Evolutionary conservation across 192 early-diverging fungal genomes (phyloP).

Genomic region (Pilobolus umbonatus): DNA sequence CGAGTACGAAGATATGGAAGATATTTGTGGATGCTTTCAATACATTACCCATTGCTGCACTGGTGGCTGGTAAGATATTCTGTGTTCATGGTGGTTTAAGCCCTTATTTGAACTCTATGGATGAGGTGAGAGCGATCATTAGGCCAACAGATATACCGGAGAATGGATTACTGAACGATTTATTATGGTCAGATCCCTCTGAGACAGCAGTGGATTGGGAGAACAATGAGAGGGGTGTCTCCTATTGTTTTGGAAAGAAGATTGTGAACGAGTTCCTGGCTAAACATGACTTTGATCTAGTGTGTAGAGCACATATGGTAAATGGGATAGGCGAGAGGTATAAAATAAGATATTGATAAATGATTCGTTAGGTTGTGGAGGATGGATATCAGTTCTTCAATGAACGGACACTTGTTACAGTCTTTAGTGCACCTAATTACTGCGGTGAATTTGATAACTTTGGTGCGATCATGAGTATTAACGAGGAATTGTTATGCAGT

Average conservation of each 20-base stretch:
- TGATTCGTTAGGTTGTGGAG: too few relatives aligned
- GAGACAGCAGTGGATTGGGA: slow-evolving; percentile 77
- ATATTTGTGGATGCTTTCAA: slow-evolving; percentile 91
- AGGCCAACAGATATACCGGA: slow-evolving; percentile 91
- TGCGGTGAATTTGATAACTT: slow-evolving; percentile 49
- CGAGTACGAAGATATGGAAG: slow-evolving; percentile 85
- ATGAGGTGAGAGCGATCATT: slow-evolving; percentile 73
- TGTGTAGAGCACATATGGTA: slow-evolving; percentile 97
- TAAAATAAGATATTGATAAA: too few relatives aligned
- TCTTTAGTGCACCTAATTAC: slow-evolving; percentile 92
- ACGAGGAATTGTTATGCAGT: slow-evolving; percentile 77
- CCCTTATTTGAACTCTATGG: slow-evolving; percentile 75
- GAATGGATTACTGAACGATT: slow-evolving; percentile 84
- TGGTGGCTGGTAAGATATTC: slow-evolving; percentile 92
- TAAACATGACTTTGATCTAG: slow-evolving; percentile 86
- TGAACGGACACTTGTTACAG: slow-evolving; percentile 88
- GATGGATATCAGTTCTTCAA: slow-evolving; percentile 99
- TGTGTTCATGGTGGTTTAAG: slow-evolving; percentile 94
- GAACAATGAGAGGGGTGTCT: slow-evolving; percentile 93
- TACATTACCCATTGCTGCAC: slow-evolving; percentile 83
- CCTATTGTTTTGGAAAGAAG: slow-evolving; percentile 88
- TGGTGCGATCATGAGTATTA: slow-evolving; percentile 56
- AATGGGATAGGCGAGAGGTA: too few relatives aligned
- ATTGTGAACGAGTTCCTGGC: slow-evolving; percentile 79
- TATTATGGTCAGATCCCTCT: slow-evolving; percentile 93